Evolutionary conservation across 202 grass and related monocot genomes (phyloP).

Genomic region (Elaeis oleifera): DNA sequence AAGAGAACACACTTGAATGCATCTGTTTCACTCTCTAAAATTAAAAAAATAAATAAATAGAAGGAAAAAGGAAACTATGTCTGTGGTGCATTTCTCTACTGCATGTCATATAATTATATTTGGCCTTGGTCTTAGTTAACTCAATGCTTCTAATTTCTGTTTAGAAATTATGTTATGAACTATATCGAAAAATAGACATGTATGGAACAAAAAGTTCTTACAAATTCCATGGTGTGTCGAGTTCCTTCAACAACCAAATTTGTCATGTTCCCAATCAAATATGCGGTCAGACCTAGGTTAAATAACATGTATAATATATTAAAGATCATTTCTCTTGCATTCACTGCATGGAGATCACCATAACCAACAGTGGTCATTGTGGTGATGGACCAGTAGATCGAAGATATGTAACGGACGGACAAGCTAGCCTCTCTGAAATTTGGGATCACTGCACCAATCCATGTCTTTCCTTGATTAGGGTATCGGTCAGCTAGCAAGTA

Average conservation of each 20-base stretch:
- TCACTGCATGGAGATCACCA: constrained; percentile 88
- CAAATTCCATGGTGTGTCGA: constrained; percentile 92
- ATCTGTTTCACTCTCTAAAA: too few relatives aligned
- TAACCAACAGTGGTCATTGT: constrained; percentile 99
- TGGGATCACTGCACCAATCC: constrained; percentile 82
- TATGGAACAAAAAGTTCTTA: constrained; percentile 25
- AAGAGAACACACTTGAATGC: too few relatives aligned
- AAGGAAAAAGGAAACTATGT: too few relatives aligned
- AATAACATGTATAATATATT: constrained; percentile 99
- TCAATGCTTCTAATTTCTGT: too few relatives aligned
- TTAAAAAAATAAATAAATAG: too few relatives aligned
- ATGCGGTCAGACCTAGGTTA: constrained; percentile 80
- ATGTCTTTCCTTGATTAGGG: constrained; percentile 66
- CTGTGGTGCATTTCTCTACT: too few relatives aligned
- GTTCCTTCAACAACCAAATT: constrained; percentile 96
- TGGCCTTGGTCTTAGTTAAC: too few relatives aligned
- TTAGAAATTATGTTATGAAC: too few relatives aligned
- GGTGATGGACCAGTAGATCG: constrained; percentile 94
- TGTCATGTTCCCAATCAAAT: constrained; percentile 97
- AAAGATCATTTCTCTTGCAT: constrained; percentile 90
- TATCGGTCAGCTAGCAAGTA: constrained; percentile 82
- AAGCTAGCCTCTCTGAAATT: constrained; percentile 78
- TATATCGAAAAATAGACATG: too few relatives aligned
- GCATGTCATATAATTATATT: too few relatives aligned
- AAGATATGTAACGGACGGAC: constrained; percentile 76